Conservation (phyloP, 805 yeast genomes). For the Sungouiozyma intestinalis region DNA sequence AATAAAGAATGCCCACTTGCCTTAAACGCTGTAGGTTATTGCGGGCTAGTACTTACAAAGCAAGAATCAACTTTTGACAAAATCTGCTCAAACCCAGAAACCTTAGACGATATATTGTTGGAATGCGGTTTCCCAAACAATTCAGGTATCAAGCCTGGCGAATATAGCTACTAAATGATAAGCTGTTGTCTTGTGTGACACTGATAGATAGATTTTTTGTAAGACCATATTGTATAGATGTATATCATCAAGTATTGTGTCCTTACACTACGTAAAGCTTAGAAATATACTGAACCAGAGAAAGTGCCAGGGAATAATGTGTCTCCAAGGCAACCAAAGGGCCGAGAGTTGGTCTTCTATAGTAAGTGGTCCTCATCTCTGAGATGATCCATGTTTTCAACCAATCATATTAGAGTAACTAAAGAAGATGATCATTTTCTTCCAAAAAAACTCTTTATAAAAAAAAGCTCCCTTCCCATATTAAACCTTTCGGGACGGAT, state of each 20-base stretch:
- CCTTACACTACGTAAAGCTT: no score
- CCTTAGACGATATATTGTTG: slow-evolving; percentile 41
- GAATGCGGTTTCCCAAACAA: slow-evolving; percentile 59
- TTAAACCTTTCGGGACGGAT: no score
- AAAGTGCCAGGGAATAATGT: no score
- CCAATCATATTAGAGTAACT: neutral
- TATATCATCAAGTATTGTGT: no score
- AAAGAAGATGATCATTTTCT: neutral
- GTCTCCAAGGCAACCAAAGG: no score
- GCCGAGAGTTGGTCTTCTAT: no score
- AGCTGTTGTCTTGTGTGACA: no score
- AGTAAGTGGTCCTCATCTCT: no score
- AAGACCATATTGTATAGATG: no score
- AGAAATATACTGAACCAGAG: no score
- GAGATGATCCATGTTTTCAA: neutral
- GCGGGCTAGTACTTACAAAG: slow-evolving; percentile 73
- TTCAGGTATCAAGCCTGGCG: slow-evolving; percentile 45
- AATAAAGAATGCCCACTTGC: slow-evolving; percentile 30
- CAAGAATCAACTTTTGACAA: slow-evolving; percentile 42
- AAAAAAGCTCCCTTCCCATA: no score
- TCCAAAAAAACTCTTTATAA: neutral
- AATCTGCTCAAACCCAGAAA: slow-evolving; percentile 36
- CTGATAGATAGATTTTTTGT: no score
- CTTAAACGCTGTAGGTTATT: slow-evolving; percentile 69
- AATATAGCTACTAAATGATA: slow-evolving; percentile 45